phyloP scores from a whole-genome alignment of 352 stramenopile species.

The Globisporangium nodosum region DNA sequence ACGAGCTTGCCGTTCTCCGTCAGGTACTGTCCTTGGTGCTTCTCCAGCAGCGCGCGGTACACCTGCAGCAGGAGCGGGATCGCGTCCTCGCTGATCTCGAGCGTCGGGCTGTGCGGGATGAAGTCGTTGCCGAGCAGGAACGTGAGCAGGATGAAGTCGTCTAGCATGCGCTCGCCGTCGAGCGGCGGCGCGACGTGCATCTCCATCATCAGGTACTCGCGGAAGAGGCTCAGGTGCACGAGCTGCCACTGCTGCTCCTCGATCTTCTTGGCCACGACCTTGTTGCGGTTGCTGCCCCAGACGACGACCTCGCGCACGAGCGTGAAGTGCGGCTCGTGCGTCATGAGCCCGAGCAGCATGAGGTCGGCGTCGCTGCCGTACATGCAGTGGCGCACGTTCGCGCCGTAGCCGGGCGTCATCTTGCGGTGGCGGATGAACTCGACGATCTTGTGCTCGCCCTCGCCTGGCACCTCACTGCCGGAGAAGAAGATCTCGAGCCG shows the following conservation, averaged over 20 bases:
- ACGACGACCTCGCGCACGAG: slow-evolving; percentile 97
- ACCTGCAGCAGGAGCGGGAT: slow-evolving; percentile 92
- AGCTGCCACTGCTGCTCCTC: slow-evolving; percentile 97
- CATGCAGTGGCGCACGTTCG: slow-evolving; percentile 97
- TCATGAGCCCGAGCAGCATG: slow-evolving; percentile 97
- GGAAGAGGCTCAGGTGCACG: slow-evolving; percentile 94
- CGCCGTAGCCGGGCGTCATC: slow-evolving; percentile 89
- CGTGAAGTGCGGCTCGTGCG: slow-evolving; percentile 98
- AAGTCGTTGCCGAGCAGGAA: slow-evolving; percentile 99
- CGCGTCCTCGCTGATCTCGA: slow-evolving; percentile 98
- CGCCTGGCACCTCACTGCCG: slow-evolving; percentile 95
- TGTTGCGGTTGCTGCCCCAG: slow-evolving; percentile 74
- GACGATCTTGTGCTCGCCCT: slow-evolving; percentile 99
- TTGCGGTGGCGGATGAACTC: slow-evolving; percentile 94
- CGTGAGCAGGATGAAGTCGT: slow-evolving; percentile 99
- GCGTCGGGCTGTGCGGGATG: slow-evolving; percentile 96
- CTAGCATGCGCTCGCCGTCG: slow-evolving; percentile 93
- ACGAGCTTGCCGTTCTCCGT: slow-evolving; percentile 89
- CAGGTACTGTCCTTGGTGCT: slow-evolving; percentile 89
- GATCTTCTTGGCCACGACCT: slow-evolving; percentile 84
- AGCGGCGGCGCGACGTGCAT: slow-evolving; percentile 71
- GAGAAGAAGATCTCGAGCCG: slow-evolving; percentile 96
- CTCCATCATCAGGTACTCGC: slow-evolving; percentile 98
- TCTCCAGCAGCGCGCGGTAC: slow-evolving; percentile 89
- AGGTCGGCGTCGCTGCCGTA: slow-evolving; percentile 99